Evolutionary conservation across 2,329 filamentous ascomycete genomes (phyloP), one percentile per base, ranked within the genome.

Genomic region (Hymenoscyphus infarciens): DNA sequence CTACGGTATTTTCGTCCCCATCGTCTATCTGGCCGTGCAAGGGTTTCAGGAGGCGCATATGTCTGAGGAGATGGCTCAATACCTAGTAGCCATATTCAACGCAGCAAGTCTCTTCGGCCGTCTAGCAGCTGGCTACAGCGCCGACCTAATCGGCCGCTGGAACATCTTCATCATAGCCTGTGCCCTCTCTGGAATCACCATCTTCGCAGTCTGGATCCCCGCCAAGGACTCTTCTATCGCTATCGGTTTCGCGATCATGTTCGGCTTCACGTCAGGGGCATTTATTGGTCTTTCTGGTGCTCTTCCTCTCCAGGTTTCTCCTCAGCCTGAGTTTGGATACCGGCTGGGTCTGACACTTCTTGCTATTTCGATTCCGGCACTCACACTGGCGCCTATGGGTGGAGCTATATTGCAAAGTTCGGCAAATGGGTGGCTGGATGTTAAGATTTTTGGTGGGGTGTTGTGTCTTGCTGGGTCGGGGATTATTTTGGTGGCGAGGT

Each of bases 221-320:
- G 31, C 55, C 2, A 38, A 33, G 5, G n/a, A 16, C 29, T 10
- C 16, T 1, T 38, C 55, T 3, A 38, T 57, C 55, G 19, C 31
- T 10, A 70, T 73, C 22, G 65, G 73, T n/a, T 74, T 68, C 56
- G 60, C 69, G 8, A 66, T 70, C 15, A 27, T 71, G 2, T 73
- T 69, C 59, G 73, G 73, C 0, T 74, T 73, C 63, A 66, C 63
- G 31, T 74, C 73, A 0, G 74, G 71, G 6, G 67, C 67, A 0
- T 69, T 73, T 38, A 67, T 72, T 25, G 70, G 69, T 45, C 25
- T 64, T 6, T 35, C 42, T n/a, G 39, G 60, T 10, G 57, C 57
- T 22, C 54, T 61, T 29, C 33, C 62, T 2, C 35, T 57, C 3
- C 33, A 27, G 15, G 31, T 57, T 19, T 63, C 58, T 38, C 62